phyloP scores from a whole-genome alignment of 805 yeast species.

The Suhomyces xylopsoci region DNA sequence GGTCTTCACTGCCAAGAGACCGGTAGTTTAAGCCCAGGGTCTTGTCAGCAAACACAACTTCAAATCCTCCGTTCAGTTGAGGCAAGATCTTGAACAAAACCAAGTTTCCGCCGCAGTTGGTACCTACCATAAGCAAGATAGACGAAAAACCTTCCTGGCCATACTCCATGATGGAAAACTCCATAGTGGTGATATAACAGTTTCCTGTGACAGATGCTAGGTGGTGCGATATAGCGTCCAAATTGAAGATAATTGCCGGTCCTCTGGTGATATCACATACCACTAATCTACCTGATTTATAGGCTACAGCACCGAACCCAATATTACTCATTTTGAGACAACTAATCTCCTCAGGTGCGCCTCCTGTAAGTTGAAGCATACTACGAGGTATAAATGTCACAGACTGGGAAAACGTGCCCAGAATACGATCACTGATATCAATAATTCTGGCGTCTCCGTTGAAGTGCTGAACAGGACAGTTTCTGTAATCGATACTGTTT shows the following conservation, averaged over 20 bases:
- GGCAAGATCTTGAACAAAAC: constrained; percentile 66
- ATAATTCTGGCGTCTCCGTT: constrained; percentile 38
- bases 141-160: constrained; percentile 70
- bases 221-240: constrained; percentile 23
- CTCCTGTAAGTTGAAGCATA: constrained; percentile 20
- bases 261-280: constrained; percentile 74
- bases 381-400: constrained; percentile 34
- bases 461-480: constrained; percentile 28
- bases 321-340: constrained; percentile 66
- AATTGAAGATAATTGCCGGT: constrained; percentile 60
- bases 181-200: constrained; percentile 54
- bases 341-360: constrained; percentile 46
- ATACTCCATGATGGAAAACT: constrained; percentile 68
- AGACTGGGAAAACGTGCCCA: constrained; percentile 32
- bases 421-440: constrained; percentile 55
- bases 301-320: constrained; percentile 83
- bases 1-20: constrained; percentile 28
- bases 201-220: constrained; percentile 30
- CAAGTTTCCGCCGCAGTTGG: constrained; percentile 67
- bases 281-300: constrained; percentile 67
- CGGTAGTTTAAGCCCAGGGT: constrained; percentile 36
- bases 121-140: constrained; percentile 72
- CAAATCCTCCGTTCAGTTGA: constrained; percentile 55
- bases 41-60: constrained; percentile 49
- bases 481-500: constrained; percentile 21